Conservation (phyloP, 805 yeast species). For the Starmerella bombicola region DNA sequence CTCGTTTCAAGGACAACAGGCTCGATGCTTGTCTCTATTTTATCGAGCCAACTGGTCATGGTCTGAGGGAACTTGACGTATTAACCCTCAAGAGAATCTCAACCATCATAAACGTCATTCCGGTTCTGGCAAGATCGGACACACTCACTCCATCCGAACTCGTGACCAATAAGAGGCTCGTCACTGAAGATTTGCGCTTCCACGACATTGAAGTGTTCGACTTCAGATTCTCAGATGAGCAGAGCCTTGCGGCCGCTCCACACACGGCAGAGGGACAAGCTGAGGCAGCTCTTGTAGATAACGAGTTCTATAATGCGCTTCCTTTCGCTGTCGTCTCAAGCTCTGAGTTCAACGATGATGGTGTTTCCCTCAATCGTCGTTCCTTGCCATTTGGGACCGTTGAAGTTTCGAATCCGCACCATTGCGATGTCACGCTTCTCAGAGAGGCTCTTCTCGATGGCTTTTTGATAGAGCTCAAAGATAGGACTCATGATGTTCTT, state of each 20-base stretch:
- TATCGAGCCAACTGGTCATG: conserved; percentile 45
- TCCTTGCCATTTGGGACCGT: conserved; percentile 83
- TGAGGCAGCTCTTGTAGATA: conserved; percentile 19
- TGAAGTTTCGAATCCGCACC: conserved; percentile 75
- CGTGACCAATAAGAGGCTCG: conserved; percentile 38
- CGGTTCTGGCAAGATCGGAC: conserved; percentile 73
- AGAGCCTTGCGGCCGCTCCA: conserved; percentile 21
- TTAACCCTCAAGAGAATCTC: conserved; percentile 57
- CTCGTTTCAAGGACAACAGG: conserved; percentile 55
- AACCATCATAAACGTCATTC: conserved; percentile 65
- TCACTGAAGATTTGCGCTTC: conserved; percentile 45
- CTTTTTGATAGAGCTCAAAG: conserved; percentile 72
- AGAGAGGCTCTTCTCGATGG: conserved; percentile 71
- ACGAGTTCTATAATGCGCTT: conserved; percentile 39
- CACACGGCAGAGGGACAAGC: not conserved
- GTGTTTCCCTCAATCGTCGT: conserved; percentile 59
- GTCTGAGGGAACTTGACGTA: conserved; percentile 60
- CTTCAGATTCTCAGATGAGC: conserved; percentile 53
- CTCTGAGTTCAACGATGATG: conserved; percentile 52
- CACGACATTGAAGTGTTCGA: conserved; percentile 59
- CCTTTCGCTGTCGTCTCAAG: conserved; percentile 62
- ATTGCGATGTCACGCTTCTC: conserved; percentile 74
- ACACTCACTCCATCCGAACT: conserved; percentile 58
- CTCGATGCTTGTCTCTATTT: conserved; percentile 72
- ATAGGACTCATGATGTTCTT: conserved; percentile 62